Conservation (phyloP, 352 stramenopile genomes). For the Pythium coloratum region DNA sequence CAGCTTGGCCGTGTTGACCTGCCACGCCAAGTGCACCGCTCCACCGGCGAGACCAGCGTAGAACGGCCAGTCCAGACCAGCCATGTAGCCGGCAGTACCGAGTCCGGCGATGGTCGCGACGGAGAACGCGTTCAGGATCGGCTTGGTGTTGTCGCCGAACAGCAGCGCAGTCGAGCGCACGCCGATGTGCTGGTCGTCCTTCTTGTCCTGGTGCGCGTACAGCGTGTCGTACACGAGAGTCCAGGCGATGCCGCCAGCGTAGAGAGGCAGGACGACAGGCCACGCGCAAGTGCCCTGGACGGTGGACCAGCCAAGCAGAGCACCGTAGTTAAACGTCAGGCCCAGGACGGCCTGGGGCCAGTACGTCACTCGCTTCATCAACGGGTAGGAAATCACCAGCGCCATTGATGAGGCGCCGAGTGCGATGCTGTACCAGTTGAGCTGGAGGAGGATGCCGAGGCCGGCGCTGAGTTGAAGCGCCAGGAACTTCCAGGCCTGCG, state of each 20-base stretch:
- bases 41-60: constrained; percentile 87
- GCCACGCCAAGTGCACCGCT: constrained; percentile 95
- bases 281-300: constrained; percentile 83
- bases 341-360: constrained; percentile 97
- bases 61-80: constrained; percentile 85
- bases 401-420: constrained; percentile 92
- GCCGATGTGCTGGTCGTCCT: constrained; percentile 95
- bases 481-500: constrained; percentile 94
- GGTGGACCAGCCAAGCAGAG: constrained; percentile 93
- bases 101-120: constrained; percentile 63
- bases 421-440: constrained; percentile 94
- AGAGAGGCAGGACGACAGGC: constrained; percentile 93
- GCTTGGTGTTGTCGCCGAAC: constrained; percentile 94
- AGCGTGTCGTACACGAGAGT: constrained; percentile 99
- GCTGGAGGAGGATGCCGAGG: constrained; percentile 93
- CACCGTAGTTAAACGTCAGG: constrained; percentile 98
- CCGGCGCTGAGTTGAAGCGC: constrained; percentile 90
- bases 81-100: constrained; percentile 73
- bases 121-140: constrained; percentile 89
- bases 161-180: constrained; percentile 95
- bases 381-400: constrained; percentile 94
- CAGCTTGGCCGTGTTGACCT: constrained; percentile 96
- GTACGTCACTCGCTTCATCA: constrained; percentile 98
- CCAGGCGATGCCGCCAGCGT: constrained; percentile 94
- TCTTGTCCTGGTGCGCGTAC: constrained; percentile 99